Conservation (phyloP, 305 asterid genomes). For the Ajuga reptans region DNA sequence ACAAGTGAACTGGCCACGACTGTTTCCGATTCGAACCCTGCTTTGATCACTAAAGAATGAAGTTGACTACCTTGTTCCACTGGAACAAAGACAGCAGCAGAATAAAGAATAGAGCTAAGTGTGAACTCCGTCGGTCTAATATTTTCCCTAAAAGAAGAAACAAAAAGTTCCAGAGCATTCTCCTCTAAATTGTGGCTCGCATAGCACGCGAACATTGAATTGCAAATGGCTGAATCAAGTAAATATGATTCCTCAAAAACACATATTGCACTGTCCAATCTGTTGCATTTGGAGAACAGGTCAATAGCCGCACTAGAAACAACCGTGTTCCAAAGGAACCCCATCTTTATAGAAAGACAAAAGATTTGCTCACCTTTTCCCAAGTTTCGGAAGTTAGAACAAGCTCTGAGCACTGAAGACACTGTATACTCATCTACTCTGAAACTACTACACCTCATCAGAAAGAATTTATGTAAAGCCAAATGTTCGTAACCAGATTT, state of each 20-base stretch:
- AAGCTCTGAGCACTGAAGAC: constrained; percentile 45
- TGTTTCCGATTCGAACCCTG: constrained; percentile 49
- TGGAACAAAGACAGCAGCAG: constrained; percentile 36
- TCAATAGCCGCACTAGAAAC: constrained; percentile 65
- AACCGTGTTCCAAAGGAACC: constrained; percentile 43
- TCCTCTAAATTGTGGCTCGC: constrained; percentile 39
- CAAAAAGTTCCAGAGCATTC: constrained; percentile 43
- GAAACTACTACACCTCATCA: constrained; percentile 39
- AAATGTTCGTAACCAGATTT: constrained; percentile 34
- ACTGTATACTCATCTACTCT: constrained; percentile 47
- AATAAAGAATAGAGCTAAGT: constrained; percentile 45
- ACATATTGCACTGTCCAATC: constrained; percentile 35
- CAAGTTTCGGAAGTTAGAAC: constrained; percentile 47
- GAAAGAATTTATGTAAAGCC: constrained; percentile 33
- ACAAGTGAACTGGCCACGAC: constrained; percentile 58
- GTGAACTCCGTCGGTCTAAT: constrained; percentile 58
- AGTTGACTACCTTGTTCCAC: constrained; percentile 48
- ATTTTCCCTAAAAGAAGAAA: constrained; percentile 32
- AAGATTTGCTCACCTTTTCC: constrained; percentile 51
- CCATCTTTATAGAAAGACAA: constrained; percentile 50
- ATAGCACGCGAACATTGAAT: constrained; percentile 64
- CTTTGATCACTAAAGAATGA: constrained; percentile 54
- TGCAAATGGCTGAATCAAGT: constrained; percentile 46
- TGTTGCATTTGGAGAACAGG: constrained; percentile 58
- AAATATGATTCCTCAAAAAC: constrained; percentile 33